Percentiles rank a stretch among this genome's conserved stretches.
Evolutionary conservation across 2,329 filamentous ascomycete genomes (phyloP).

Genomic region (Amylocarpus encephaloides): DNA sequence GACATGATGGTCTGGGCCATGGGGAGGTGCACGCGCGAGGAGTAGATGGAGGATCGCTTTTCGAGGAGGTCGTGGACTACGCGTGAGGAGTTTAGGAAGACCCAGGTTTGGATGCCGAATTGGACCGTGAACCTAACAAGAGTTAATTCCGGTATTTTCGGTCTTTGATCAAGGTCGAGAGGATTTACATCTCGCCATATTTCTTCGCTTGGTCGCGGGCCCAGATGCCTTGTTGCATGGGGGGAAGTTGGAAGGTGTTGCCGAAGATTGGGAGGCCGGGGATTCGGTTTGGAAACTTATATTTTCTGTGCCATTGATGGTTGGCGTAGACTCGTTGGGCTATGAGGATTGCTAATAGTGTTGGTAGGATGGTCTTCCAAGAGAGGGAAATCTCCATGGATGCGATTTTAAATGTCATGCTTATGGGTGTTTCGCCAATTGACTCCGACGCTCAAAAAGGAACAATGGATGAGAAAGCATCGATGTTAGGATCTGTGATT

Average conservation of each 20-base stretch:
- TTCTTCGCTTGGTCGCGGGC: constrained; percentile 14
- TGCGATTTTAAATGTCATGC: neutral
- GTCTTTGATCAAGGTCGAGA: too few relatives aligned
- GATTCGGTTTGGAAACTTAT: constrained; percentile 20
- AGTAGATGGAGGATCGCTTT: constrained; percentile 21
- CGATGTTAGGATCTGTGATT: too few relatives aligned
- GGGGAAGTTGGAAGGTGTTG: constrained; percentile 22
- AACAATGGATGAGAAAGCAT: too few relatives aligned
- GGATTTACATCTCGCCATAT: constrained; percentile 25
- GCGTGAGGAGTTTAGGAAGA: constrained; percentile 37
- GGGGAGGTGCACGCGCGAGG: constrained; percentile 16
- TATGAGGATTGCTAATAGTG: constrained; percentile 7
- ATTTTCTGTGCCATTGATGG: constrained; percentile 9
- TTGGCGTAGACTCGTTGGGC: constrained; percentile 17
- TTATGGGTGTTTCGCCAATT: neutral
- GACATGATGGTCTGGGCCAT: constrained; percentile 26
- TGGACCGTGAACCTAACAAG: constrained; percentile 19
- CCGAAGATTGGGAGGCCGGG: constrained; percentile 20
- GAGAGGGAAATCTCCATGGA: neutral
- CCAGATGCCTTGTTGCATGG: constrained; percentile 17
- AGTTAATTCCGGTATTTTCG: too few relatives aligned
- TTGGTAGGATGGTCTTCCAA: constrained; percentile 3
- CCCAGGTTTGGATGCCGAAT: constrained; percentile 34
- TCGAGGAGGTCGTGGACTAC: constrained; percentile 32
- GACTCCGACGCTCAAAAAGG: too few relatives aligned